These are phyloP conservation scores for Radiomyces spectabilis DNA, from an alignment of 192 early-diverging fungal species.

Conservation along the genomic window DNA sequence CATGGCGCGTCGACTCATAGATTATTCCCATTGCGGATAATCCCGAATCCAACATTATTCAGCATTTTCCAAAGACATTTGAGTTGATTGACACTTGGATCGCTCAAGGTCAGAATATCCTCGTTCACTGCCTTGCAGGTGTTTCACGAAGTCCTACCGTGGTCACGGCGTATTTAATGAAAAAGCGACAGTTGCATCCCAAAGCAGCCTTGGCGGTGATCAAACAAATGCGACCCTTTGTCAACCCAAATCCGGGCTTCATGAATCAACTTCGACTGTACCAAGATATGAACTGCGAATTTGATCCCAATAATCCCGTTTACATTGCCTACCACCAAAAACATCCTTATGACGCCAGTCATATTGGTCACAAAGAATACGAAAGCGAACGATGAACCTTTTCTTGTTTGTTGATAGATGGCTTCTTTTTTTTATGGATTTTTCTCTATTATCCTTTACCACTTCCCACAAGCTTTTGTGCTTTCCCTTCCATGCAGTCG, in stretches of 20 bases:
- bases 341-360: constrained; percentile 13
- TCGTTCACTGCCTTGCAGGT: constrained; percentile 68
- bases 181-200: constrained; percentile 1
- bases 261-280: constrained; percentile 22
- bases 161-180: constrained; percentile 55
- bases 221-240: constrained; percentile 19
- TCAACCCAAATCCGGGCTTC: constrained; percentile 27
- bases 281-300: constrained; percentile 16
- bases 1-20: too few species aligned
- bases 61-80: constrained; percentile 56
- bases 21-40: constrained; percentile 18
- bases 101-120: constrained; percentile 38
- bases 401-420: background rate
- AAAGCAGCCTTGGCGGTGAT: constrained; percentile 24
- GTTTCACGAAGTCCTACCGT: constrained; percentile 50
- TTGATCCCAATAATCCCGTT: constrained; percentile 11
- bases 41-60: constrained; percentile 57
- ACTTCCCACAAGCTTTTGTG: background rate
- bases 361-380: constrained; percentile 16
- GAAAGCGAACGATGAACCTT: background rate
- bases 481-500: too few species aligned
- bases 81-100: constrained; percentile 46
- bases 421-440: background rate
- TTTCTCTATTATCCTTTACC: background rate
- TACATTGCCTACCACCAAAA: constrained; percentile 10